Evolutionary conservation across 2,329 filamentous ascomycete species (phyloP), one percentile per base, ranked within the genome.

Genomic region (Dendrostoma leiphaemia): DNA sequence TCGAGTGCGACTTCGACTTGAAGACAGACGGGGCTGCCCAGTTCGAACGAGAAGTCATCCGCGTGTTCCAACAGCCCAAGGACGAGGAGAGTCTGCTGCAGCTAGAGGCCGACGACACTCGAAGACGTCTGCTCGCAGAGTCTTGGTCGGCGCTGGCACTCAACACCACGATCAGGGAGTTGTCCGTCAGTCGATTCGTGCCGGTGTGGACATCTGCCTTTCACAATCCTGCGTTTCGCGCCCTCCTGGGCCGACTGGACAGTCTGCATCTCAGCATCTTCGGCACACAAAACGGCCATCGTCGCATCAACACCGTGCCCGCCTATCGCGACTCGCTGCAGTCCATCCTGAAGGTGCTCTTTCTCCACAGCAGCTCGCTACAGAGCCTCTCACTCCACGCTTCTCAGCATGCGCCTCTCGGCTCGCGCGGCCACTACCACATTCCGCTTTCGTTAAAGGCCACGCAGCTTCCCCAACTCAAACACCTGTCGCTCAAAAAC

Each of bases 371-470:
- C 15, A 46, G 55, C 43, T 54, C 55, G 4, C 47, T 58, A 7
- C 28, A 35, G 17, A 46, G 32, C 3, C 56, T 55, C 1, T 52
- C 56, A 12, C 56, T 58, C 6, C 56, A 52, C 21, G 56, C 56
- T 6, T 55, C 56, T 2, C 52, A 58, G 24, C 40, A 51, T 10
- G 56, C 56, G 17, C 56, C 56, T 7, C 52, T 58, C 6, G 53
- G 56, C 13, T 53, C 56, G 4, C 34, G 52, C 12, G 56, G 52
- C 3, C 34, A 51, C 32, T 55, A 58, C 34, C 56, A 58, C 48
- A 58, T 58, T 24, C 52, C 52, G 3, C 45, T 58, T 8, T 58
- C 56, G 4, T 23, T 58, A 4, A 58, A 58, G 23, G 56, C 56
- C 15, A 58, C 56, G 2, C 56, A 58, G 32, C 56, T 58, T 5